Evolutionary conservation across 164 flowering plant species (phyloP).

Genomic region (Nymphaea colorata): DNA sequence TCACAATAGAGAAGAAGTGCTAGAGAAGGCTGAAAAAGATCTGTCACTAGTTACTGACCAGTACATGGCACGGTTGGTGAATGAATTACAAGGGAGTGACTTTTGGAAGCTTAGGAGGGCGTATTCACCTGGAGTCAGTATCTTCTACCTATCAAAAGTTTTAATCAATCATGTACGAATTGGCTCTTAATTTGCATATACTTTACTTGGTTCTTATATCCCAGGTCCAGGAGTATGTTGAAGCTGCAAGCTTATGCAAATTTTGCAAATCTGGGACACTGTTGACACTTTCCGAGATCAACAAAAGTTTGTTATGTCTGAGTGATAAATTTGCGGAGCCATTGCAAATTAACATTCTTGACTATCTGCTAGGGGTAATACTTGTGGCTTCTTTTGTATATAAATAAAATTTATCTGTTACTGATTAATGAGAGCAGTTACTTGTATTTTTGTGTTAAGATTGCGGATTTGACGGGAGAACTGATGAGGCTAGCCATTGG

Average conservation of each 20-base stretch:
- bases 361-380: slow-evolving; percentile 82
- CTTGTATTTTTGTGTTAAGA: slow-evolving; percentile 26
- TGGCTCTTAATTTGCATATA: not conserved
- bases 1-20: slow-evolving; percentile 69
- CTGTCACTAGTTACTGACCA: slow-evolving; percentile 51
- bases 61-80: slow-evolving; percentile 50
- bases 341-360: slow-evolving; percentile 77
- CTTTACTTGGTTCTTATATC: slow-evolving; percentile 8
- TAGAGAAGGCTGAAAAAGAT: slow-evolving; percentile 81
- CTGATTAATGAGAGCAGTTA: not conserved
- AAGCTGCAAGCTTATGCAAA: slow-evolving; percentile 79
- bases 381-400: not conserved
- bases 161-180: not conserved
- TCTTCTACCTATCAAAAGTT: slow-evolving; percentile 3
- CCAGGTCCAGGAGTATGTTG: slow-evolving; percentile 90
- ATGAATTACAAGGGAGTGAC: slow-evolving; percentile 80
- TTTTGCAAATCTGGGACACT: slow-evolving; percentile 77
- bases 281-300: slow-evolving; percentile 69
- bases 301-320: slow-evolving; percentile 44
- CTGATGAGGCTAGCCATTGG: slow-evolving; percentile 91
- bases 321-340: slow-evolving; percentile 67
- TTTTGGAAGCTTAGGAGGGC: slow-evolving; percentile 98
- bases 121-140: slow-evolving; percentile 81
- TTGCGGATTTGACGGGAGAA: slow-evolving; percentile 93
- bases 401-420: not conserved